phyloP scores from a whole-genome alignment of 2,329 filamentous ascomycete species.

The Magnaporthales sp. region DNA sequence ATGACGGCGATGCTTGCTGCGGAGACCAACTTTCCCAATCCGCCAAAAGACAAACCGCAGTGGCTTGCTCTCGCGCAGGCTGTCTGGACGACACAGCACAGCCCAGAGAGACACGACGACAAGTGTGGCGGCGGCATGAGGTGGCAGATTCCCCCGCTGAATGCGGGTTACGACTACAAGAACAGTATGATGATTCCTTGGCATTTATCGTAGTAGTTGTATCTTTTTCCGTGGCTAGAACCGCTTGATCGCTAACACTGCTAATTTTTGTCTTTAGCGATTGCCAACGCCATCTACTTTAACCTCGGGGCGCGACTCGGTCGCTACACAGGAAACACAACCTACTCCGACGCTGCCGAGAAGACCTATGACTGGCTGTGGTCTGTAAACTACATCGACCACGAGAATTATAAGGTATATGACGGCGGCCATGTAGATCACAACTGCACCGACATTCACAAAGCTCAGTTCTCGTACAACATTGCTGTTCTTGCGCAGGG shows the following conservation, averaged over 20 bases:
- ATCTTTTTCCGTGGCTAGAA: not conserved
- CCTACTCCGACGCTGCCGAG: conserved; percentile 54
- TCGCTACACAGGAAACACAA: conserved; percentile 57
- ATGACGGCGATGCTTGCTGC: conserved; percentile 61
- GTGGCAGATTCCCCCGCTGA: conserved; percentile 71
- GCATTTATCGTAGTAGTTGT: not conserved
- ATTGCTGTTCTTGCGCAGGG: conserved; percentile 54
- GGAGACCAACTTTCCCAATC: conserved; percentile 55
- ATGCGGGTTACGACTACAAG: conserved; percentile 71
- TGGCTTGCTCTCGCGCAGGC: conserved; percentile 62
- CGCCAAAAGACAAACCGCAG: conserved; percentile 41
- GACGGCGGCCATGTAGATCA: conserved; percentile 51
- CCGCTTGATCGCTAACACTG: not conserved
- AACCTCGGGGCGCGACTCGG: conserved; percentile 61
- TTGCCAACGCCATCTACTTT: conserved; percentile 56
- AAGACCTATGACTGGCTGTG: conserved; percentile 55
- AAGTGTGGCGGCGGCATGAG: conserved; percentile 63
- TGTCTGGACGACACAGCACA: conserved; percentile 56
- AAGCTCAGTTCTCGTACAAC: conserved; percentile 60
- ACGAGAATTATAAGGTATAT: conserved; percentile 44
- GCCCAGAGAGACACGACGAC: conserved; percentile 45
- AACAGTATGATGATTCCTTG: conserved; percentile 25
- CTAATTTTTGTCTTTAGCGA: conserved; percentile 16
- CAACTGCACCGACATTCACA: conserved; percentile 53
- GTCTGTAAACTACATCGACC: conserved; percentile 47